Conservation (phyloP, 306 rosid genomes). For the Datisca glomerata region DNA sequence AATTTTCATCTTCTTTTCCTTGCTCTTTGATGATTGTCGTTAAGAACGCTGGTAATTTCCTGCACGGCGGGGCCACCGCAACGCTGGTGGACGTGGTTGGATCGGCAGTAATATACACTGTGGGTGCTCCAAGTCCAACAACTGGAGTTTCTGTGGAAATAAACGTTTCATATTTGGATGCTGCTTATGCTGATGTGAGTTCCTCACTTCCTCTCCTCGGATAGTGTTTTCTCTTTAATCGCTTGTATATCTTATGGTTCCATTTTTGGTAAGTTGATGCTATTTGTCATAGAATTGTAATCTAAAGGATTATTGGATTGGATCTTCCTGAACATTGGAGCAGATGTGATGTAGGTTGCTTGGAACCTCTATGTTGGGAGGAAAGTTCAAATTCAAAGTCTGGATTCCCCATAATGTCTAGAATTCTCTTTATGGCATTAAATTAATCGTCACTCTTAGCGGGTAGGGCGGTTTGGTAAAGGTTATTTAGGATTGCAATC, state of each 20-base stretch:
- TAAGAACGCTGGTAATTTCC: constrained; percentile 49
- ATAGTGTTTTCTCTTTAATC: neutral
- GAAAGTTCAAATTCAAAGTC: no score
- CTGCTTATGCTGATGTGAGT: constrained; percentile 64
- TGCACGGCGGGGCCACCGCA: constrained; percentile 85
- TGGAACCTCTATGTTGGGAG: no score
- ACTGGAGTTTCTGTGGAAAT: constrained; percentile 79
- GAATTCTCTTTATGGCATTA: no score
- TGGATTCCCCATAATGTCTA: no score
- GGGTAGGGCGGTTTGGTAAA: no score
- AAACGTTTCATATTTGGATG: constrained; percentile 62
- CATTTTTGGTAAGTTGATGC: neutral
- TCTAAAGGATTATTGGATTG: no score
- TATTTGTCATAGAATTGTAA: no score
- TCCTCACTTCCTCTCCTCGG: neutral
- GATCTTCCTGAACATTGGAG: no score
- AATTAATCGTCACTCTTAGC: no score
- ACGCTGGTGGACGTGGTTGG: constrained; percentile 77
- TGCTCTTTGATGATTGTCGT: neutral
- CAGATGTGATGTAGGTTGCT: no score
- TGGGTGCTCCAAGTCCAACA: constrained; percentile 33
- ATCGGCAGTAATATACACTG: constrained; percentile 42
- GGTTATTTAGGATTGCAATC: no score
- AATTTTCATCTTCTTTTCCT: neutral
- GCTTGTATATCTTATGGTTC: neutral